phyloP scores from a whole-genome alignment of 148 eudicot species.

The Rheum nobile region DNA sequence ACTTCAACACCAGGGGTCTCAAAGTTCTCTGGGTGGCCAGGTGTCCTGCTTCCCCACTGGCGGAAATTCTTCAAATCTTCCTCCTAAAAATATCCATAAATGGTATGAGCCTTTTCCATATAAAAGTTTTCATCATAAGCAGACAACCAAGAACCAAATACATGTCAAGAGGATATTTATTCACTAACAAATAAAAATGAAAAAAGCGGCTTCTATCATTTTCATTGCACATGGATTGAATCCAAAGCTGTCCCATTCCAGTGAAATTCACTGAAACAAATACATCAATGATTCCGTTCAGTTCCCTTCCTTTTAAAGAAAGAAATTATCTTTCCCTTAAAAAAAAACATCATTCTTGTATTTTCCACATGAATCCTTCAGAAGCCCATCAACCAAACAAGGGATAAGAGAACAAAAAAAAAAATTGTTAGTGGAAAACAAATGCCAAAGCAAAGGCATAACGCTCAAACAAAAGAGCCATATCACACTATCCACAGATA shows the following conservation, averaged over 20 bases:
- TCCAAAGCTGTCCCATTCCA: neutral
- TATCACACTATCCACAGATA: neutral
- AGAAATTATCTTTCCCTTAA: neutral
- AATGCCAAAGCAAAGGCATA: neutral
- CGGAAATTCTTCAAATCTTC: slow-evolving; percentile 88
- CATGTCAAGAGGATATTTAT: neutral
- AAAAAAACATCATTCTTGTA: neutral
- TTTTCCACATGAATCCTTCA: neutral
- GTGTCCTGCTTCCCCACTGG: slow-evolving; percentile 91
- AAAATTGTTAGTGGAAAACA: neutral
- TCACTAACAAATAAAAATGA: neutral
- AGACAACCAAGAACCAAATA: neutral
- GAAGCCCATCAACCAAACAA: neutral
- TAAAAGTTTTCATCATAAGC: neutral
- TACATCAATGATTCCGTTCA: neutral
- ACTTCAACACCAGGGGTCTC: slow-evolving; percentile 99
- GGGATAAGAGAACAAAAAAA: neutral
- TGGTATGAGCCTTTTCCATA: neutral
- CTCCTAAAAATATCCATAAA: slow-evolving; percentile 26
- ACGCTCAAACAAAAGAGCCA: neutral
- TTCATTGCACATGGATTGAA: neutral
- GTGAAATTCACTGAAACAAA: neutral
- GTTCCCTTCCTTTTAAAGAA: neutral
- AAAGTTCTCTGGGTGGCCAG: slow-evolving; percentile 96
- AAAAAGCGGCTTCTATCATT: neutral